These are phyloP conservation scores for Symbiodinium pilosum DNA, from an alignment of 73 alveolate species.

Conservation along the genomic window DNA sequence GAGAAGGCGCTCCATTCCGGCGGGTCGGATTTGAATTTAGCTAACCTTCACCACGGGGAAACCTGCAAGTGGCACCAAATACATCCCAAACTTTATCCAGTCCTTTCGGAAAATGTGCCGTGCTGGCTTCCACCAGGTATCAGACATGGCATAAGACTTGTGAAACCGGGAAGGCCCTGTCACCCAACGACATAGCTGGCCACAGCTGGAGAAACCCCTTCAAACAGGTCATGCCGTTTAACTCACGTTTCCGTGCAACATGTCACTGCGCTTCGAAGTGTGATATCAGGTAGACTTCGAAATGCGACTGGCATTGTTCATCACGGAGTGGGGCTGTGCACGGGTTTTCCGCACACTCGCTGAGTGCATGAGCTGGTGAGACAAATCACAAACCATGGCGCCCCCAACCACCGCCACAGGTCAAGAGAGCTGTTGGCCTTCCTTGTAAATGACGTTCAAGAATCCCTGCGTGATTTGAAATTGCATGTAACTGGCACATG, in stretches of 20 bases:
- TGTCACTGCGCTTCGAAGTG: too few relatives aligned
- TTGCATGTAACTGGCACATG: neutral
- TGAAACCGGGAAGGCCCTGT: neutral
- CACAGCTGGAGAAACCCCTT: neutral
- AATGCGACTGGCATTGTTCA: neutral
- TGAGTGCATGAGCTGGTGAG: neutral
- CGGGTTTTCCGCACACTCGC: slow-evolving; percentile 9
- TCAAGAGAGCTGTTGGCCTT: neutral
- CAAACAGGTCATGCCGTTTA: too few relatives aligned
- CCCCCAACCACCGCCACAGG: neutral
- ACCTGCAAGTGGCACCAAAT: too few relatives aligned
- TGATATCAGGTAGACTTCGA: too few relatives aligned
- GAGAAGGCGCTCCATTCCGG: too few relatives aligned
- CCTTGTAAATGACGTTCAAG: neutral
- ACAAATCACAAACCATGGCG: neutral
- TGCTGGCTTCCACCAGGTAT: neutral
- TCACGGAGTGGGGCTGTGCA: neutral
- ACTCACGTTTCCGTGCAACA: too few relatives aligned
- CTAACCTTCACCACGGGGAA: too few relatives aligned
- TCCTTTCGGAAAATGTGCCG: too few relatives aligned
- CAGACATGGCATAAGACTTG: neutral
- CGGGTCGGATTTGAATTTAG: too few relatives aligned
- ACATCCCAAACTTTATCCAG: too few relatives aligned
- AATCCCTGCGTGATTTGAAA: neutral
- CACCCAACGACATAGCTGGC: neutral